These are phyloP conservation scores for Saccharomyces hybrid DNA, from an alignment of 1,139 yeast species.

Conservation along the genomic window DNA sequence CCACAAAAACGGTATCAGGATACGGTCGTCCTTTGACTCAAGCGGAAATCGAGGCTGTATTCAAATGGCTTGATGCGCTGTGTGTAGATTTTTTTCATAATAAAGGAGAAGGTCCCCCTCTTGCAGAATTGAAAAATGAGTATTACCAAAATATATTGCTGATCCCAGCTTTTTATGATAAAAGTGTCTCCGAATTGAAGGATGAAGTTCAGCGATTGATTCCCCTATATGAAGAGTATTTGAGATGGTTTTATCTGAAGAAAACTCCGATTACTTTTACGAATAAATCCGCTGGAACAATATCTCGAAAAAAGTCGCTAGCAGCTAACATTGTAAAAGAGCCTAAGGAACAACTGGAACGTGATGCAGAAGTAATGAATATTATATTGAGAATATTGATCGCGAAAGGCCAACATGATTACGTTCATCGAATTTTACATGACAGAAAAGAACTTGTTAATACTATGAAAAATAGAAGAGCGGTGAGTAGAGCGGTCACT, in stretches of 20 bases:
- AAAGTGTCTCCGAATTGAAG: slow-evolving; percentile 43
- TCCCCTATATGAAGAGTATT: slow-evolving; percentile 44
- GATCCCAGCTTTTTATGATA: slow-evolving; percentile 62
- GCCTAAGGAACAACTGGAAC: background rate
- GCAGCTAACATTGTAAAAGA: background rate
- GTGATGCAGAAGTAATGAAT: slow-evolving; percentile 41
- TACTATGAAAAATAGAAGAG: slow-evolving; percentile 55
- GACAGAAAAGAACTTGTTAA: slow-evolving; percentile 58
- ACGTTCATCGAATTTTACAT: slow-evolving; percentile 48
- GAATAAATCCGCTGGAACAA: background rate
- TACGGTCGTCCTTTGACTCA: slow-evolving; percentile 50
- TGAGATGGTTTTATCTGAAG: slow-evolving; percentile 32
- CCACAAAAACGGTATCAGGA: slow-evolving; percentile 33
- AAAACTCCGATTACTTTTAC: slow-evolving; percentile 5
- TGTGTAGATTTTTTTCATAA: slow-evolving; percentile 71
- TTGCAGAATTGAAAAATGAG: slow-evolving; percentile 55
- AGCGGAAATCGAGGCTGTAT: slow-evolving; percentile 60
- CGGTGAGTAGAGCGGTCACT: background rate
- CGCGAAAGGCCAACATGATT: slow-evolving; percentile 39
- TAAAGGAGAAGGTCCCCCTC: slow-evolving; percentile 75
- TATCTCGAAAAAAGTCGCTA: background rate
- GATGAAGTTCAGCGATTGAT: slow-evolving; percentile 54
- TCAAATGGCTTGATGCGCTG: slow-evolving; percentile 62
- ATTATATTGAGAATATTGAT: slow-evolving; percentile 54
- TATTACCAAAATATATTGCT: slow-evolving; percentile 58